These are phyloP conservation scores for Coffea eugenioides DNA, from an alignment of 257 asterid species.

Conservation along the genomic window DNA sequence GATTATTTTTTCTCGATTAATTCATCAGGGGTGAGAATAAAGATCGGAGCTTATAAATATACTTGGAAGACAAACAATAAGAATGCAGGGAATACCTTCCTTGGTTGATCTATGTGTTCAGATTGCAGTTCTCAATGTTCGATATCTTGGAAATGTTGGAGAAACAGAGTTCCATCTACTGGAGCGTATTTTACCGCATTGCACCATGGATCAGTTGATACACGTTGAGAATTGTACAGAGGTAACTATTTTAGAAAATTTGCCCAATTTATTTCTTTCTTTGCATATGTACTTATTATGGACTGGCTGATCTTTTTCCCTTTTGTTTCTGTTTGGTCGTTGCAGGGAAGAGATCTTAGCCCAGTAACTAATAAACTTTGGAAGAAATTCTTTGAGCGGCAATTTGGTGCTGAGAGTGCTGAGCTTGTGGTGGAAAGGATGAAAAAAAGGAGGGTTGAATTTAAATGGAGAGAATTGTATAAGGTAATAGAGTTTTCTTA, in stretches of 20 bases:
- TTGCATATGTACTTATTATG: not conserved
- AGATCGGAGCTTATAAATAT: slow-evolving; percentile 14
- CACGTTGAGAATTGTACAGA: slow-evolving; percentile 69
- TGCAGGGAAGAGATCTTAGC: slow-evolving; percentile 86
- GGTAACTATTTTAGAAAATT: slow-evolving; percentile 31
- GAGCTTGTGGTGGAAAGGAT: slow-evolving; percentile 46
- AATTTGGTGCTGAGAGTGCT: slow-evolving; percentile 57
- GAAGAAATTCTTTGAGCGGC: slow-evolving; percentile 57
- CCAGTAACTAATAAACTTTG: slow-evolving; percentile 68
- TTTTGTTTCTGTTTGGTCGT: not conserved
- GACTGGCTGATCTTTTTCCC: not conserved
- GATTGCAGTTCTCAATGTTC: slow-evolving; percentile 63
- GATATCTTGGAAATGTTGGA: slow-evolving; percentile 89
- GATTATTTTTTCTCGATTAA: not conserved
- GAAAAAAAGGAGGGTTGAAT: slow-evolving; percentile 41
- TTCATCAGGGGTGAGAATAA: not conserved
- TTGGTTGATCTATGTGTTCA: slow-evolving; percentile 78
- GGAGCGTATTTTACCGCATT: slow-evolving; percentile 76
- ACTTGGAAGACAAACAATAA: slow-evolving; percentile 6
- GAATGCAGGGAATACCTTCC: slow-evolving; percentile 50
- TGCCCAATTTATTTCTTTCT: not conserved
- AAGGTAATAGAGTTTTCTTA: slow-evolving; percentile 43
- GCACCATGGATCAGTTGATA: slow-evolving; percentile 67
- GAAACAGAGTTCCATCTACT: slow-evolving; percentile 69
- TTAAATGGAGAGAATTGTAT: slow-evolving; percentile 61